These are phyloP conservation scores for Scleroderma bovista DNA, from an alignment of 768 basidiomycete genomes.

Conservation along the genomic window DNA sequence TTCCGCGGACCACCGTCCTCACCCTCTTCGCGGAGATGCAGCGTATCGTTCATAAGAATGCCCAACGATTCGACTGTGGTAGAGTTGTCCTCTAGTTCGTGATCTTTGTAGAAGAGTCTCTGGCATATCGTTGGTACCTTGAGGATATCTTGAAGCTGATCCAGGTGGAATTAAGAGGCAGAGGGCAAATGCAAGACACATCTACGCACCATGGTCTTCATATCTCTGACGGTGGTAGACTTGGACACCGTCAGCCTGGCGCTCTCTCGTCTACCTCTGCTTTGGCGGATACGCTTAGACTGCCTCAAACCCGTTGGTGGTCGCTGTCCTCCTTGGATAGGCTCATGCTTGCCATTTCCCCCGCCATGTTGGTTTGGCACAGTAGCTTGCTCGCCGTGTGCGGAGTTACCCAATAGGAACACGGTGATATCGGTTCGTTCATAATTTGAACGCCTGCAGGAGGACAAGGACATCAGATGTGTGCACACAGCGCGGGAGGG, in stretches of 20 bases:
- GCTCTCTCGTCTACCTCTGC: slow-evolving; percentile 44
- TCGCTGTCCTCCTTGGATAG: slow-evolving; percentile 27
- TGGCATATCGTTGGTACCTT: slow-evolving; percentile 75
- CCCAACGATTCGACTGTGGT: slow-evolving; percentile 47
- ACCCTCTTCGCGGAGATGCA: slow-evolving; percentile 61
- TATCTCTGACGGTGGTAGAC: slow-evolving; percentile 66
- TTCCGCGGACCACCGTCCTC: slow-evolving; percentile 43
- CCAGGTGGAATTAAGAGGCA: slow-evolving; percentile 1
- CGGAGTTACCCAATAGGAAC: slow-evolving; percentile 35
- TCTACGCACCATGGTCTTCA: slow-evolving; percentile 61
- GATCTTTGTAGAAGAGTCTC: slow-evolving; percentile 54
- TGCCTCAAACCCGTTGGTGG: slow-evolving; percentile 46
- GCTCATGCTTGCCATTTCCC: slow-evolving; percentile 25
- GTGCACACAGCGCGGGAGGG: neutral
- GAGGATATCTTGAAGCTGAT: slow-evolving; percentile 56
- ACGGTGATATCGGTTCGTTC: slow-evolving; percentile 57
- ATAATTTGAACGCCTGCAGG: slow-evolving; percentile 40
- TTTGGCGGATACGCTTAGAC: slow-evolving; percentile 64
- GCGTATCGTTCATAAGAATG: slow-evolving; percentile 53
- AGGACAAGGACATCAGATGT: slow-evolving; percentile 13
- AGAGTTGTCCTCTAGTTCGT: slow-evolving; percentile 61
- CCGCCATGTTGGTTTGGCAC: slow-evolving; percentile 20
- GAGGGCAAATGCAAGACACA: slow-evolving; percentile 1
- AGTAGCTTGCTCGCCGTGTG: slow-evolving; percentile 22
- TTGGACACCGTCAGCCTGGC: slow-evolving; percentile 55